Evolutionary conservation across 1,284 basidiomycete species (phyloP).

Genomic region (Xerocomus cyaneibrunnescens): DNA sequence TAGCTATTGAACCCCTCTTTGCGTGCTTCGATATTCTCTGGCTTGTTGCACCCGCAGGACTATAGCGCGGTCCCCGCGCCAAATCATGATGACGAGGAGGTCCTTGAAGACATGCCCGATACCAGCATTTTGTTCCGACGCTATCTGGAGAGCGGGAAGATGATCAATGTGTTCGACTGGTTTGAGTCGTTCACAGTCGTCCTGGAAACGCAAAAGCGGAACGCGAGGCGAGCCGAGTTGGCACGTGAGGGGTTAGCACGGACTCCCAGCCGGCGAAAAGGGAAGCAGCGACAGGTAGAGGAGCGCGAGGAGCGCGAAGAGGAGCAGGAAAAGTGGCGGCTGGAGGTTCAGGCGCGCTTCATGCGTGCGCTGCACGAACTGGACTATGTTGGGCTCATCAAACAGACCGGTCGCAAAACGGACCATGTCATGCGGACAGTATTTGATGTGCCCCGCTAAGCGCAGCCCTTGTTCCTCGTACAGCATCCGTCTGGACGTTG

Average conservation of each 20-base stretch:
- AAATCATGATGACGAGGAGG: slow-evolving; percentile 21
- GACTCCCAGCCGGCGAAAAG: slow-evolving; percentile 31
- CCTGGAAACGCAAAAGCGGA: slow-evolving; percentile 51
- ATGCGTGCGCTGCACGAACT: slow-evolving; percentile 75
- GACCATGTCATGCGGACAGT: slow-evolving; percentile 72
- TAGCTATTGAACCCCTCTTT: slow-evolving; percentile 71
- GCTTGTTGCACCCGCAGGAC: slow-evolving; percentile 57
- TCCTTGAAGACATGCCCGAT: slow-evolving; percentile 59
- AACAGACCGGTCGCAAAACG: slow-evolving; percentile 71
- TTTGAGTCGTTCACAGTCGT: slow-evolving; percentile 67
- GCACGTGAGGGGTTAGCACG: slow-evolving; percentile 13
- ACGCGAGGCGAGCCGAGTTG: slow-evolving; percentile 25
- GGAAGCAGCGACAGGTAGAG: slow-evolving; percentile 23
- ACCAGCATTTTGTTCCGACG: slow-evolving; percentile 71
- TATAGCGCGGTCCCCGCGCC: slow-evolving; percentile 34
- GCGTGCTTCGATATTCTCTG: slow-evolving; percentile 56
- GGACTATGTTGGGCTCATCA: slow-evolving; percentile 74
- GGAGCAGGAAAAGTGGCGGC: slow-evolving; percentile 51
- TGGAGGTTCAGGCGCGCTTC: slow-evolving; percentile 72
- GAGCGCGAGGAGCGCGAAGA: slow-evolving; percentile 36
- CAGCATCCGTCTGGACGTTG: neutral
- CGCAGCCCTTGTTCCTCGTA: neutral
- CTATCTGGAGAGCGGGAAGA: slow-evolving; percentile 71
- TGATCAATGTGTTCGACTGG: slow-evolving; percentile 84
- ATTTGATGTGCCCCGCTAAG: slow-evolving; percentile 53